phyloP scores from a whole-genome alignment of 345 rosid species.

The Gossypium anomalum region DNA sequence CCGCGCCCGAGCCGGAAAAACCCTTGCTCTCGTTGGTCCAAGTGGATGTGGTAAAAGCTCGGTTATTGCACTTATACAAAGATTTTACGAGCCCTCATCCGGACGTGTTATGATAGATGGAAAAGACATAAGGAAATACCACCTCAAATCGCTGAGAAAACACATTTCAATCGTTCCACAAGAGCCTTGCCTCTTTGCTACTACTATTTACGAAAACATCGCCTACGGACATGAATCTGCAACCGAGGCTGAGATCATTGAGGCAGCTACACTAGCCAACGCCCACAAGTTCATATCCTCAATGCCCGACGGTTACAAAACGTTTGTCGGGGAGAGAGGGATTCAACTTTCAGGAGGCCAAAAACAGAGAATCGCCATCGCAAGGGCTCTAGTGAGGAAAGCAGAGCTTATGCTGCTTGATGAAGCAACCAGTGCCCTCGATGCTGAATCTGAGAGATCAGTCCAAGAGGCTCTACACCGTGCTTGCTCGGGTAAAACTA shows the following conservation, averaged over 20 bases:
- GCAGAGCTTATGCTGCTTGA: constrained; percentile 89
- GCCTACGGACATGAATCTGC: constrained; percentile 87
- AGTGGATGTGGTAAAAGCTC: constrained; percentile 99
- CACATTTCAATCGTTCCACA: constrained; percentile 95
- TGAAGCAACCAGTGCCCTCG: constrained; percentile 96
- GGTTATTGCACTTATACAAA: constrained; percentile 67
- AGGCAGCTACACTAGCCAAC: constrained; percentile 90
- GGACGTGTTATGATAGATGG: constrained; percentile 89
- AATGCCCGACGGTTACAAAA: constrained; percentile 78
- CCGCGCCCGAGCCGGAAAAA: constrained; percentile 87
- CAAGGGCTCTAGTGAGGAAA: constrained; percentile 77
- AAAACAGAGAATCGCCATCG: constrained; percentile 84
- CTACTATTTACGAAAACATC: constrained; percentile 82
- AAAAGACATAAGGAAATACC: constrained; percentile 88
- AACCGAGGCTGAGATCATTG: constrained; percentile 79
- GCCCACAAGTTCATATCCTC: constrained; percentile 85
- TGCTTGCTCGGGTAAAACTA: constrained; percentile 86
- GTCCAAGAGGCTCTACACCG: constrained; percentile 95
- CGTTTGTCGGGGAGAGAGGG: constrained; percentile 86
- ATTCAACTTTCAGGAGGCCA: constrained; percentile 96
- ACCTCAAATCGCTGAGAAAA: constrained; percentile 77
- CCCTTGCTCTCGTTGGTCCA: constrained; percentile 94
- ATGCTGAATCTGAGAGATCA: constrained; percentile 84
- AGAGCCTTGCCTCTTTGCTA: constrained; percentile 85
- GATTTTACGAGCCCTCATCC: constrained; percentile 89